phyloP scores from a whole-genome alignment of 1,139 yeast genomes.

The Scheffersomyces insectosa region DNA sequence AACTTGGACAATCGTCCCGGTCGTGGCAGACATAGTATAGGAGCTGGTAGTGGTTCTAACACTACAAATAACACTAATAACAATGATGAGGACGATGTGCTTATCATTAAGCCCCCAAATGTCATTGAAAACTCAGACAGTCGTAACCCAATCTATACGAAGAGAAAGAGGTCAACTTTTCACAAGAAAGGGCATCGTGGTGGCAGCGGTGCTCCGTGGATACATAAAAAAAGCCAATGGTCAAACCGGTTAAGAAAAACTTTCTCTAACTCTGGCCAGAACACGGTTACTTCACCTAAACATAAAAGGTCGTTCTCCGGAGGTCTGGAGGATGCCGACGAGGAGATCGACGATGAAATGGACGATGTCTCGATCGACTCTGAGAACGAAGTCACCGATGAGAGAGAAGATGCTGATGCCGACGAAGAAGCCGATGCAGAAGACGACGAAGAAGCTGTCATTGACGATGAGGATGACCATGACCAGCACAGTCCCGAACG shows the following conservation, averaged over 20 bases:
- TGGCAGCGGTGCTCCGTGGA: conserved; percentile 7
- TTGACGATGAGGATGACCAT: conserved; percentile 14
- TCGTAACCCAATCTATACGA: conserved; percentile 38
- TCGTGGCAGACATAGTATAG: not conserved
- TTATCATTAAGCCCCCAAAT: conserved; percentile 77
- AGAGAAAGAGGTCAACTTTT: conserved; percentile 15
- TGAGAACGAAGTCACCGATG: conserved; percentile 14
- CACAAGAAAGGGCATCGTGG: conserved; percentile 5
- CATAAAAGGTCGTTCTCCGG: conserved; percentile 1
- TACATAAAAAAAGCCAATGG: conserved; percentile 14
- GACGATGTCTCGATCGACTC: conserved; percentile 22
- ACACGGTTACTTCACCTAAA: not conserved
- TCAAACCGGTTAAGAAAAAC: conserved; percentile 15
- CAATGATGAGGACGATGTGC: conserved; percentile 72
- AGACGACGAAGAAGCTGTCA: conserved; percentile 15
- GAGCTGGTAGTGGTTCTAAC: not conserved
- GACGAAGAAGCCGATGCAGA: conserved; percentile 14
- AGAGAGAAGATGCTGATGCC: conserved; percentile 13
- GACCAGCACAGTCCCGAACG: conserved; percentile 3
- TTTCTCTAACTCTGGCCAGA: conserved; percentile 19
- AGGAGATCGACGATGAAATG: conserved; percentile 16
- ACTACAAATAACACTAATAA: not conserved
- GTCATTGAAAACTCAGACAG: conserved; percentile 53
- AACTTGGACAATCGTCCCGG: too few species aligned
- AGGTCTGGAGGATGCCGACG: conserved; percentile 6